Conservation (phyloP, 75 land plant species). For the Pseudotsuga menziesii region DNA sequence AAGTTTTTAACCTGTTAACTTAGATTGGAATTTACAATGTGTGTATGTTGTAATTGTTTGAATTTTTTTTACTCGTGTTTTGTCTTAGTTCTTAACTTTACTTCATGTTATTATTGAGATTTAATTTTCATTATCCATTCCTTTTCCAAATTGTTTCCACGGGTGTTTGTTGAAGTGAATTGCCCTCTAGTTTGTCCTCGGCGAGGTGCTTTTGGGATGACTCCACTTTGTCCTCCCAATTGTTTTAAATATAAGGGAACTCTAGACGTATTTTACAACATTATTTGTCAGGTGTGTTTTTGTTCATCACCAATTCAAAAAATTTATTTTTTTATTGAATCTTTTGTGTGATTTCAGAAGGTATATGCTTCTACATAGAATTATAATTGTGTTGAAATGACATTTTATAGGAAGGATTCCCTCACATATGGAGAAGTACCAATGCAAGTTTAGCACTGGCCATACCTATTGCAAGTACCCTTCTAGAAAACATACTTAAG, state of each 20-base stretch:
- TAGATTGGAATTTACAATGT: not conserved
- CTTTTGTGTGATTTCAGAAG: not conserved
- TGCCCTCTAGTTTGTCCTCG: conserved; percentile 93
- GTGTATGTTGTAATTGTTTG: not conserved
- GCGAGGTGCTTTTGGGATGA: conserved; percentile 62
- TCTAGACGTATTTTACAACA: conserved; percentile 81
- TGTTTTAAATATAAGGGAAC: conserved; percentile 90
- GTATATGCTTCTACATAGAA: not conserved
- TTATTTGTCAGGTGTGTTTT: conserved; percentile 69
- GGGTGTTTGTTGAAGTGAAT: conserved; percentile 73
- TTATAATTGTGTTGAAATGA: conserved; percentile 1
- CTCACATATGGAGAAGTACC: conserved; percentile 93
- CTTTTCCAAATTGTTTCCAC: not conserved
- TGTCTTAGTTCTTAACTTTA: not conserved
- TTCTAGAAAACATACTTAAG: not conserved
- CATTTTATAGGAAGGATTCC: conserved; percentile 81
- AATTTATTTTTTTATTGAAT: not conserved
- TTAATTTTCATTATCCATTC: not conserved
- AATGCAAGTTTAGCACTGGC: conserved; percentile 90
- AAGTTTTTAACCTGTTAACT: too few species aligned
- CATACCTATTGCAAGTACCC: conserved; percentile 73
- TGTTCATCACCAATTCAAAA: not conserved
- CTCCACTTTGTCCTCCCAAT: conserved; percentile 74
- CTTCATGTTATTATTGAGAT: not conserved
- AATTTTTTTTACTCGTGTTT: not conserved